Conservation (phyloP, 345 rosid genomes). For the Aegle marmelos region DNA sequence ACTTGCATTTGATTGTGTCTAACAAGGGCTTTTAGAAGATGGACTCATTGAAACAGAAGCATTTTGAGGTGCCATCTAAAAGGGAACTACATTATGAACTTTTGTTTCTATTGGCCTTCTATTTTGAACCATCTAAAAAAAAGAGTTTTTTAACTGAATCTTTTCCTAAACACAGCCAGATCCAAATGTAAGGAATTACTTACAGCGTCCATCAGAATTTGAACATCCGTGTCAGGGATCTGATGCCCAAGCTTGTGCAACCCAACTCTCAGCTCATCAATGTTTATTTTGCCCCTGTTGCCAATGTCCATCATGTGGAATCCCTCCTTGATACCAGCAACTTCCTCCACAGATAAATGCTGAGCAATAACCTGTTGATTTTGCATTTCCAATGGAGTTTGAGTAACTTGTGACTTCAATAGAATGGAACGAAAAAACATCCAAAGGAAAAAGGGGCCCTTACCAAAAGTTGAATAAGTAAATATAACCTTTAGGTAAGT, state of each 20-base stretch:
- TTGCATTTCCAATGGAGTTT: not conserved
- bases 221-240: conserved; percentile 76
- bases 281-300: conserved; percentile 77
- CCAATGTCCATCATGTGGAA: conserved; percentile 78
- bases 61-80: not conserved
- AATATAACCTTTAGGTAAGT: not conserved
- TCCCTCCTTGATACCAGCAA: conserved; percentile 86
- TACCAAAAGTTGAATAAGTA: not conserved
- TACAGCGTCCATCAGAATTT: conserved; percentile 95
- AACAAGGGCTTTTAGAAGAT: not conserved
- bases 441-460: not conserved
- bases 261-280: conserved; percentile 78
- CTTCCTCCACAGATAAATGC: conserved; percentile 93
- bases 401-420: not conserved
- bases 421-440: not conserved
- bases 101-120: not conserved
- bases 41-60: not conserved
- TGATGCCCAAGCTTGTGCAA: conserved; percentile 77
- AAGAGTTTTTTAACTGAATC: not conserved
- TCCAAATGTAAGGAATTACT: conserved; percentile 24
- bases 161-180: not conserved
- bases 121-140: not conserved
- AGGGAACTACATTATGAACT: not conserved
- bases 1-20: not conserved
- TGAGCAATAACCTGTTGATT: conserved; percentile 79